Evolutionary conservation across 331 rosid genomes (phyloP).

Genomic region (Dryas integrifolia): DNA sequence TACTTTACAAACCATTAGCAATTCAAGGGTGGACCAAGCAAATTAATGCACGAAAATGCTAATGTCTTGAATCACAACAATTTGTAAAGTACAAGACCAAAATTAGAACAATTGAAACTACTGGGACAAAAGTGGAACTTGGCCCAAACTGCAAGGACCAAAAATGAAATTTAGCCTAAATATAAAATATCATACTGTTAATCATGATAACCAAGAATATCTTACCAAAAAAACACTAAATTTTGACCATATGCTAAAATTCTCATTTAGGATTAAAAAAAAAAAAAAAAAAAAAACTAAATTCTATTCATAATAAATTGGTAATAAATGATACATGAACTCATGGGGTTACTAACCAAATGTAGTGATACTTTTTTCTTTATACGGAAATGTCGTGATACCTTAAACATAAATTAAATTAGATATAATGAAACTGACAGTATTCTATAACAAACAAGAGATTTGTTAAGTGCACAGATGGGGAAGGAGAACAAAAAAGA

Average conservation of each 20-base stretch:
- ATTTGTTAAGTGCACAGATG: background rate
- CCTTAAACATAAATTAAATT: slow-evolving; percentile 9
- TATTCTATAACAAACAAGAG: slow-evolving; percentile 18
- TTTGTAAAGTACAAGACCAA: too few relatives aligned
- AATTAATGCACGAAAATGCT: too few relatives aligned
- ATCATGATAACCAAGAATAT: background rate
- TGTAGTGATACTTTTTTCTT: background rate
- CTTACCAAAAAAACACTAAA: background rate
- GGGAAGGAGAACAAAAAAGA: background rate
- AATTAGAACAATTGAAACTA: too few relatives aligned
- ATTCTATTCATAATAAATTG: slow-evolving; percentile 10
- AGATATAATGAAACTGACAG: slow-evolving; percentile 6
- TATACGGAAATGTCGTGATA: background rate
- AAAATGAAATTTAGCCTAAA: too few relatives aligned
- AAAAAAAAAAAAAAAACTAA: background rate
- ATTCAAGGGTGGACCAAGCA: too few relatives aligned
- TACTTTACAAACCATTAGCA: too few relatives aligned
- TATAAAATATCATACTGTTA: background rate
- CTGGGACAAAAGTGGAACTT: too few relatives aligned
- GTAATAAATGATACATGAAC: background rate
- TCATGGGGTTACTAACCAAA: background rate
- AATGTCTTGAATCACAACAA: too few relatives aligned
- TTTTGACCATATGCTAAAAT: background rate
- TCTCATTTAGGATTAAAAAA: background rate
- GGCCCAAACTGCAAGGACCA: too few relatives aligned